These are phyloP conservation scores for Phtheirospermum japonicum DNA, from an alignment of 257 asterid species.

Conservation along the genomic window DNA sequence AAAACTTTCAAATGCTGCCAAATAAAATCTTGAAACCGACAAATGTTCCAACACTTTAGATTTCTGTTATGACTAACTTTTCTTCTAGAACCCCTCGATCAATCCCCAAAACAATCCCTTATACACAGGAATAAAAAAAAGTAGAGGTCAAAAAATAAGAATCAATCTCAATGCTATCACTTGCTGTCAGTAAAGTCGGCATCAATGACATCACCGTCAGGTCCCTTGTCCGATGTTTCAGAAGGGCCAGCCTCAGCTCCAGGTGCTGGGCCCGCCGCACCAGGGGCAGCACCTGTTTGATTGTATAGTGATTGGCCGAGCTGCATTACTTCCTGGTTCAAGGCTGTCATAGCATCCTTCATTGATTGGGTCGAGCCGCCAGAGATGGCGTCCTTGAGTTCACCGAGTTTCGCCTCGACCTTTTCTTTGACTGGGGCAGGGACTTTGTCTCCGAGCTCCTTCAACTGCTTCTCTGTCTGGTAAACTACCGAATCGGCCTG, in stretches of 20 bases:
- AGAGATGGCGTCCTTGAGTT: constrained; percentile 69
- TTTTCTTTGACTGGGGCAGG: constrained; percentile 73
- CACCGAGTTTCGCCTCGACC: constrained; percentile 79
- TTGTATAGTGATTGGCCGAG: constrained; percentile 80
- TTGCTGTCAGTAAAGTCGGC: constrained; percentile 88
- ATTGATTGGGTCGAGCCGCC: constrained; percentile 71
- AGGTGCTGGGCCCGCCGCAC: constrained; percentile 62
- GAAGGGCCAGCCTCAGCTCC: constrained; percentile 47
- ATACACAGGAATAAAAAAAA: neutral
- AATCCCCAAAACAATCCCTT: constrained; percentile 23
- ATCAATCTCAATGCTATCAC: constrained; percentile 26
- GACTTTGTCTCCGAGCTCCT: constrained; percentile 85
- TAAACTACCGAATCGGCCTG: constrained; percentile 83
- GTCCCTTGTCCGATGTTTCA: constrained; percentile 58
- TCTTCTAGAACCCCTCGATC: constrained; percentile 19
- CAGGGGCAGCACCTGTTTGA: constrained; percentile 65
- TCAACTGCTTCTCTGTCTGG: constrained; percentile 88
- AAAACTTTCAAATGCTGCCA: neutral
- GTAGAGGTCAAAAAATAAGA: neutral
- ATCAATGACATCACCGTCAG: constrained; percentile 82
- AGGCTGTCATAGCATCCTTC: constrained; percentile 77
- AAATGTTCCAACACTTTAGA: constrained; percentile 8
- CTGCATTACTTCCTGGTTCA: constrained; percentile 93
- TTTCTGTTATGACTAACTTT: constrained; percentile 16
- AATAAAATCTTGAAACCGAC: constrained; percentile 2